Base-by-base conservation (phyloP, 179 eudicot species). In the Silene noctiflora region DNA sequence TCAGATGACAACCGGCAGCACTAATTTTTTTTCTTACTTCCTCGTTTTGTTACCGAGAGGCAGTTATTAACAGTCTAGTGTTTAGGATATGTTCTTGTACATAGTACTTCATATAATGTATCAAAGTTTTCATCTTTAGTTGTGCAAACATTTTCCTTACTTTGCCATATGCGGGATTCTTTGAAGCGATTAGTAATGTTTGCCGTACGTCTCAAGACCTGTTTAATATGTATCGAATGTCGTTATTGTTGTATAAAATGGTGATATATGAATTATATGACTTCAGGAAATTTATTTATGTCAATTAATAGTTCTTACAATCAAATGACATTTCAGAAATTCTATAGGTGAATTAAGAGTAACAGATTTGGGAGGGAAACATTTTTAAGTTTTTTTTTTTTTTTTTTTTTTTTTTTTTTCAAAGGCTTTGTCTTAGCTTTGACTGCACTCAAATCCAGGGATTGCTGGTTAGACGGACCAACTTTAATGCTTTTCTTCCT, bases 401-500 rank as follows among this genome's bases (percentile, higher is more conserved):
- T 0, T 39, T 8, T 51, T 51, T 14, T 0, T 48, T 5, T 35
- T 7, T 39, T 39, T 39, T 8, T 51, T 51, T 14, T 0, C 56
- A 51, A 51, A 62, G 27, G 24, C 13, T 56, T 25, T 42, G 24
- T 14, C 25, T 33, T 69, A 51, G 66, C 68, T 51, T 42, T 39
- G 24, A 62, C 46, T 46, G 6, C 24, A 63, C 33, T 72, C 67
- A 62, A 62, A 24, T 59, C 69, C 64, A 56, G 35, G 63, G 65
- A 11, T 69, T 69, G 74, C 35, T 71, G 25, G 2, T 51, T 29
- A 55, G 78, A 46, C 11, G 46, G 78, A 46, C 61, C 65, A 55
- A 77, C 84, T 78, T 78, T 78, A 67, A 48, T 78, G 81, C 84
- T 81, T 81, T 81, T 17, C 39, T 21, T 77, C 70, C 81, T 81